These are phyloP conservation scores for Trichosporon sp. DNA, from an alignment of 1,284 basidiomycete genomes.

Conservation along the genomic window DNA sequence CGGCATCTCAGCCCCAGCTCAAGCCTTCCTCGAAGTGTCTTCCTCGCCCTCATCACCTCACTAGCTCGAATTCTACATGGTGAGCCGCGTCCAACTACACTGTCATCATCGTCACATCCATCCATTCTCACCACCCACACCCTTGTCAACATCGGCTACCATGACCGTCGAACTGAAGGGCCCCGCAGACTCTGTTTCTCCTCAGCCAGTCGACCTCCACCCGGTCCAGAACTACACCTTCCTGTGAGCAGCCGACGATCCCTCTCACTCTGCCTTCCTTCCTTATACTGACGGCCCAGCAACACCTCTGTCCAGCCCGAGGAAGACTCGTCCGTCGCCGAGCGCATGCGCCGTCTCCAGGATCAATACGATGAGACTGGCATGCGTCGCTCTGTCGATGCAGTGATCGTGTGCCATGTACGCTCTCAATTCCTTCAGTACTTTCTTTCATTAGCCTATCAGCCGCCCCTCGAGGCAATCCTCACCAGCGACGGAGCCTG, in stretches of 20 bases:
- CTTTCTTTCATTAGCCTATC: not conserved
- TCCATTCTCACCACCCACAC: not conserved
- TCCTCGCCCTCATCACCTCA: too few species aligned
- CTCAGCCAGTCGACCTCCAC: slow-evolving; percentile 23
- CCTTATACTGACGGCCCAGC: slow-evolving; percentile 16
- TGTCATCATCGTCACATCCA: not conserved
- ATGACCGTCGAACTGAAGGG: slow-evolving; percentile 7
- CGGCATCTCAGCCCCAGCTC: too few species aligned
- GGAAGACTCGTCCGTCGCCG: slow-evolving; percentile 91
- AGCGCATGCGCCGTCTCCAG: slow-evolving; percentile 82
- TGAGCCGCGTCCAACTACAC: too few species aligned
- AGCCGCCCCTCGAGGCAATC: not conserved
- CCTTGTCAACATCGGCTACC: not conserved
- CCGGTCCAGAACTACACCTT: slow-evolving; percentile 32
- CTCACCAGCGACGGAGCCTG: not conserved
- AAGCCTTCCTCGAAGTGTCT: too few species aligned
- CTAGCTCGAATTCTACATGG: too few species aligned
- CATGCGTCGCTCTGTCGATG: slow-evolving; percentile 91
- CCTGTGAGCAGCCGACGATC: slow-evolving; percentile 22
- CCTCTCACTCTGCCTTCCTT: not conserved
- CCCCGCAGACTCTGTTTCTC: not conserved
- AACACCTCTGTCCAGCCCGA: slow-evolving; percentile 73
- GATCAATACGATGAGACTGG: slow-evolving; percentile 97
- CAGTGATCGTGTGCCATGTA: slow-evolving; percentile 89
- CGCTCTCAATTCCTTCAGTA: slow-evolving; percentile 35